phyloP scores from a whole-genome alignment of 495 filamentous ascomycete species.

The Alectoria sarmentosa region DNA sequence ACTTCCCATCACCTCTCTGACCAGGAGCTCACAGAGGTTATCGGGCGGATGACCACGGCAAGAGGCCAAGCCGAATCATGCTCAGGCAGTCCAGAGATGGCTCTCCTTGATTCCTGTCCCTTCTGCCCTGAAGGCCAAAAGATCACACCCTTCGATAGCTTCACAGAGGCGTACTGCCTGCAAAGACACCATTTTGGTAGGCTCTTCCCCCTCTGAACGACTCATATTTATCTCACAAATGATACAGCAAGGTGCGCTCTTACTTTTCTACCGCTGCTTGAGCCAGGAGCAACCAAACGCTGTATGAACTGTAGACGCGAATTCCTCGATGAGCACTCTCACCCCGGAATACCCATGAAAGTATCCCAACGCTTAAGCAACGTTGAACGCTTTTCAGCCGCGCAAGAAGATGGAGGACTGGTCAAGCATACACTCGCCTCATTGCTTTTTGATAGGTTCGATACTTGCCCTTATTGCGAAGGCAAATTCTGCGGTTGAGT shows the following conservation, averaged over 20 bases:
- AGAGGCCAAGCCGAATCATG: background rate
- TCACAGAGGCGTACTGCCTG: conserved; percentile 16
- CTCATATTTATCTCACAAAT: background rate
- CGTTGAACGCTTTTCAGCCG: background rate
- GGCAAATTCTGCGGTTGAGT: conserved; percentile 36
- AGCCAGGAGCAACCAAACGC: conserved; percentile 47
- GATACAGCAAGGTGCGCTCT: conserved; percentile 47
- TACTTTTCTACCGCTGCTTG: conserved; percentile 48
- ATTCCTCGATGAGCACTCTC: conserved; percentile 39
- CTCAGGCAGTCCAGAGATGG: background rate
- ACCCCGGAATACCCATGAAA: conserved; percentile 3
- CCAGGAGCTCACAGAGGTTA: background rate
- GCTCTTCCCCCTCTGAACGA: background rate
- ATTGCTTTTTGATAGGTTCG: conserved; percentile 40
- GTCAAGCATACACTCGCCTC: conserved; percentile 21
- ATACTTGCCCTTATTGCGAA: conserved; percentile 49
- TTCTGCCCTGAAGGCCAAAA: conserved; percentile 2
- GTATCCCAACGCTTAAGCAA: background rate
- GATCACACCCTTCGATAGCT: conserved; percentile 13
- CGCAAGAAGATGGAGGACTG: background rate
- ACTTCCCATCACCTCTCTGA: background rate
- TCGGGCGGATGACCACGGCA: background rate
- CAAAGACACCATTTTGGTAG: conserved; percentile 23
- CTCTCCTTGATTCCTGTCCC: conserved; percentile 15
- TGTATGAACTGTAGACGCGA: conserved; percentile 45